A percentile compares a stretch with the other conserved stretches of the same genome.
These are phyloP conservation scores for Dioscorea alata DNA, from an alignment of 106 monocot genomes.

Conservation along the genomic window DNA sequence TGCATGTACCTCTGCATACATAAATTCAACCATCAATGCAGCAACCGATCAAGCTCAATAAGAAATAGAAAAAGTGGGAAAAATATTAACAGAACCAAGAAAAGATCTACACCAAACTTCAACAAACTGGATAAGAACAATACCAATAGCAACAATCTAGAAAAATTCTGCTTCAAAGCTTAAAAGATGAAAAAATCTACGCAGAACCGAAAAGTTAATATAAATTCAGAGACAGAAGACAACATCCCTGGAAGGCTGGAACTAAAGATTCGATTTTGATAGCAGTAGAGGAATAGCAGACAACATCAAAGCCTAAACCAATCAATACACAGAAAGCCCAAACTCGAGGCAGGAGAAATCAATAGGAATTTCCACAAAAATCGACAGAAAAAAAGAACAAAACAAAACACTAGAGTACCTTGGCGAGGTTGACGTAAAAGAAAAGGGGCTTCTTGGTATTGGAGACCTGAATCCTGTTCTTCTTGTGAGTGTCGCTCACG, in stretches of 20 bases:
- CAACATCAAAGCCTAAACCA: background rate
- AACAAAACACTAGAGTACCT: conserved; percentile 28
- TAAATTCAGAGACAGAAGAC: no score
- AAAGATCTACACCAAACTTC: background rate
- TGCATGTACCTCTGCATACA: conserved; percentile 19
- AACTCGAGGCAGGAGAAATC: background rate
- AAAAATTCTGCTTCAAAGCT: background rate
- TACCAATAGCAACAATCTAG: background rate
- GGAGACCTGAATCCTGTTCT: conserved; percentile 80
- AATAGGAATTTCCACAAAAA: background rate
- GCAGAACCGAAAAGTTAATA: background rate
- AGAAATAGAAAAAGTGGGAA: background rate
- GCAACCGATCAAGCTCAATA: background rate
- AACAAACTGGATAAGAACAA: background rate
- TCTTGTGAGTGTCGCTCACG: conserved; percentile 36
- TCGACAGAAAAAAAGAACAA: background rate
- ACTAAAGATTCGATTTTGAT: background rate
- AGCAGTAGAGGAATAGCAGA: background rate
- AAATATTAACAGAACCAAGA: background rate
- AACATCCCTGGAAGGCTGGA: background rate
- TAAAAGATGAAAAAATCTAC: background rate
- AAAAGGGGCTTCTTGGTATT: conserved; percentile 95
- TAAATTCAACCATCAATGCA: background rate
- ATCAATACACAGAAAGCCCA: background rate
- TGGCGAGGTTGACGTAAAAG: conserved; percentile 95